A percentile compares a stretch with the other conserved stretches of the same genome.
These are phyloP conservation scores for Paraurostyla sp. DNA, from an alignment of 73 alveolate species.

Conservation along the genomic window DNA sequence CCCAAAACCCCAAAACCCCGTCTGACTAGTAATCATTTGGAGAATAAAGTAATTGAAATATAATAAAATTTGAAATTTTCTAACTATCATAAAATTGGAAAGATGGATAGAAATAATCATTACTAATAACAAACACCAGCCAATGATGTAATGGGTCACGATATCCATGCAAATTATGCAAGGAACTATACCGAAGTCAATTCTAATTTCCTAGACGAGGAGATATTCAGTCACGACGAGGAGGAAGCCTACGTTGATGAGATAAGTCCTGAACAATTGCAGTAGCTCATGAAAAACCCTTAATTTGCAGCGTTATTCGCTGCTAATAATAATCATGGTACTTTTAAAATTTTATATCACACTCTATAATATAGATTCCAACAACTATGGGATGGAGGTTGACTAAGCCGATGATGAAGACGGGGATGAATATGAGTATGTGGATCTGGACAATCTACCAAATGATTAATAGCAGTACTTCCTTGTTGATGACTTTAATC, in stretches of 20 bases:
- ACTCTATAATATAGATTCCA: neutral
- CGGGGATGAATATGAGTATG: constrained; percentile 18
- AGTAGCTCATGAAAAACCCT: constrained; percentile 1
- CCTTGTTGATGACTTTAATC: neutral
- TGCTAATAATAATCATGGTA: neutral
- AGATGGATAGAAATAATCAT: constrained; percentile 23
- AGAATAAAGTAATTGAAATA: too few relatives aligned
- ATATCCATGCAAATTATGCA: neutral
- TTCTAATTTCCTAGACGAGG: neutral
- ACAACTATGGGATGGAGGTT: neutral
- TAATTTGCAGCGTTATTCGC: constrained; percentile 9
- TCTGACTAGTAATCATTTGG: neutral
- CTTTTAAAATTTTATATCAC: neutral
- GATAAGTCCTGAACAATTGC: neutral
- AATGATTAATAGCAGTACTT: constrained; percentile 8
- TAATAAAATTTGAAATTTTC: too few relatives aligned
- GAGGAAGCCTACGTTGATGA: neutral
- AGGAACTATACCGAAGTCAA: constrained; percentile 10
- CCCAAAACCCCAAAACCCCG: too few relatives aligned
- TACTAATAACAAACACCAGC: too few relatives aligned
- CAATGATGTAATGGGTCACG: too few relatives aligned
- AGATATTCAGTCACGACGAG: neutral
- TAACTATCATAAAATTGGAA: constrained; percentile 33
- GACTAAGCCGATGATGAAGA: neutral
- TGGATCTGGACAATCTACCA: constrained; percentile 39